phyloP scores from a whole-genome alignment of 2,329 filamentous ascomycete species.

The Fusarium stilboides region DNA sequence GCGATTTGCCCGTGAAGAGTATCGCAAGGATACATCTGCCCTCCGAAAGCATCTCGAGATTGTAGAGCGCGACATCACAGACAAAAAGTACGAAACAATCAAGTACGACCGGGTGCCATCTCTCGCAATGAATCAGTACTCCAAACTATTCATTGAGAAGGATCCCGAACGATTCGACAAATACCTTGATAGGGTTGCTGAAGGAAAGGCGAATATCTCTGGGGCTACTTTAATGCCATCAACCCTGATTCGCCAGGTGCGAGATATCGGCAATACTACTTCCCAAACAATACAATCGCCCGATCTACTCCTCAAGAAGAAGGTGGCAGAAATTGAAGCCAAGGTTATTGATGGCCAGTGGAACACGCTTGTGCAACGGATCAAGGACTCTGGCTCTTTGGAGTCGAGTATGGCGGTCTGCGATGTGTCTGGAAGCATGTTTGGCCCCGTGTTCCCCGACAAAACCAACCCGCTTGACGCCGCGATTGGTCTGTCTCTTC shows the following conservation, averaged over 20 bases:
- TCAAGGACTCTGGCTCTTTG: slow-evolving; percentile 69
- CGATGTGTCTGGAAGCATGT: slow-evolving; percentile 72
- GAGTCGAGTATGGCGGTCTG: slow-evolving; percentile 70
- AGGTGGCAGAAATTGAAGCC: slow-evolving; percentile 51
- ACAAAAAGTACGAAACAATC: slow-evolving; percentile 64
- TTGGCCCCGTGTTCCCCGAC: slow-evolving; percentile 57
- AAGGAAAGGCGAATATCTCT: slow-evolving; percentile 66
- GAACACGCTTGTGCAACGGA: slow-evolving; percentile 70
- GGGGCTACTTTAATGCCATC: slow-evolving; percentile 70
- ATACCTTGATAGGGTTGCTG: slow-evolving; percentile 65
- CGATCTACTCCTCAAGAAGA: slow-evolving; percentile 48
- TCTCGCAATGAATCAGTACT: slow-evolving; percentile 69
- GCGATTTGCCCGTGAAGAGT: slow-evolving; percentile 67
- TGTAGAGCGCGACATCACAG: slow-evolving; percentile 67
- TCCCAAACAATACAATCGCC: neutral
- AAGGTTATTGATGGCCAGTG: slow-evolving; percentile 67
- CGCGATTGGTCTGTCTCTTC: slow-evolving; percentile 69
- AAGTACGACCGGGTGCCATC: slow-evolving; percentile 71
- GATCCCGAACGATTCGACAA: slow-evolving; percentile 64
- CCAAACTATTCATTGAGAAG: slow-evolving; percentile 63
- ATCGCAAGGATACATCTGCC: slow-evolving; percentile 66
- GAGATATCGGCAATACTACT: neutral
- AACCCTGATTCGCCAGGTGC: slow-evolving; percentile 57
- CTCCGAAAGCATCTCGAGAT: slow-evolving; percentile 68
- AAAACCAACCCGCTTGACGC: slow-evolving; percentile 66